Percentiles rank a stretch among this genome's conserved stretches.
phyloP scores from a whole-genome alignment of 768 basidiomycete genomes.

The Termitomyces eurrhizus region DNA sequence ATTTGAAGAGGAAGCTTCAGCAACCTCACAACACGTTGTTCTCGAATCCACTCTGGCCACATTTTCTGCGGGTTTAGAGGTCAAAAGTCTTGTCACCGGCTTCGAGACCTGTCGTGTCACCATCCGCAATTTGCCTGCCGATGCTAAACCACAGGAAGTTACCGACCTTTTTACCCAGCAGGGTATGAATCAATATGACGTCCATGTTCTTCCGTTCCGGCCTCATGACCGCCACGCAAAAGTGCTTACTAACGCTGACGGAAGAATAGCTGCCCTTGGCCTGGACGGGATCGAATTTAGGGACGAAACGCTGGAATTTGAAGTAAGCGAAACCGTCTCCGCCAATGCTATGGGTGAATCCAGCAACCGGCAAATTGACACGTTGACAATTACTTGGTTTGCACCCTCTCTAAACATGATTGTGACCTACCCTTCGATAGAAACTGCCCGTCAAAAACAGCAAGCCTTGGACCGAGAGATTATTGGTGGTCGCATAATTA shows the following conservation, averaged over 20 bases:
- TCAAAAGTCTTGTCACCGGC: slow-evolving; percentile 41
- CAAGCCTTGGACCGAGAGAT: slow-evolving; percentile 30
- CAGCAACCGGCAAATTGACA: slow-evolving; percentile 27
- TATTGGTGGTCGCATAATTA: slow-evolving; percentile 41
- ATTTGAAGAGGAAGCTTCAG: slow-evolving; percentile 35
- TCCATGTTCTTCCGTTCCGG: slow-evolving; percentile 31
- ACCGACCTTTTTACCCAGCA: slow-evolving; percentile 38
- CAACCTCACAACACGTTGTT: slow-evolving; percentile 39
- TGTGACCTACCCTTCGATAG: slow-evolving; percentile 36
- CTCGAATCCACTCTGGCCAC: slow-evolving; percentile 46
- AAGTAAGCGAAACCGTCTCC: slow-evolving; percentile 35
- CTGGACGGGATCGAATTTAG: slow-evolving; percentile 49
- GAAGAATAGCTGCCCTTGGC: slow-evolving; percentile 31
- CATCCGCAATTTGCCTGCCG: slow-evolving; percentile 40
- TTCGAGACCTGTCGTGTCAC: slow-evolving; percentile 49
- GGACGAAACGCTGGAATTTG: slow-evolving; percentile 36
- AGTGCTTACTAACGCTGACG: slow-evolving; percentile 35
- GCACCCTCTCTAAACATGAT: slow-evolving; percentile 42
- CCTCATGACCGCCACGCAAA: slow-evolving; percentile 27
- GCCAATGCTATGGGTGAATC: slow-evolving; percentile 39
- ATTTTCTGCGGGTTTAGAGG: slow-evolving; percentile 45
- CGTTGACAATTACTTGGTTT: slow-evolving; percentile 49
- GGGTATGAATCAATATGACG: slow-evolving; percentile 30
- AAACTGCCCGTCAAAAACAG: slow-evolving; percentile 30
- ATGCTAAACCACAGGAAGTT: slow-evolving; percentile 37